A percentile compares a stretch with the other conserved stretches of the same genome.
phyloP scores from a whole-genome alignment of 2,329 filamentous ascomycete genomes.

The Botrytis medusae region DNA sequence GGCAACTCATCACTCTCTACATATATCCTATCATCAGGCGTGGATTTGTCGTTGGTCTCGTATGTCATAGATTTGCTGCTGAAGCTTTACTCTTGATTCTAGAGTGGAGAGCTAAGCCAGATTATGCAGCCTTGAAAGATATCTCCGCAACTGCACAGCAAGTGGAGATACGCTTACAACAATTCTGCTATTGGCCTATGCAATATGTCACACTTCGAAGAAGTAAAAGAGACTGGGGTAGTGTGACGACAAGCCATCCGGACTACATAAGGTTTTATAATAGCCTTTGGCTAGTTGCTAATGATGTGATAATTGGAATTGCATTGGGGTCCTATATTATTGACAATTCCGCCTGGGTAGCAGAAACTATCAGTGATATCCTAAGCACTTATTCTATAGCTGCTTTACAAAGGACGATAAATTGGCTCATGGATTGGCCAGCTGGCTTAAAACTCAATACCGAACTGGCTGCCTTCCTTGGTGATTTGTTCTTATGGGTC shows the following conservation, averaged over 20 bases:
- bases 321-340: conserved; percentile 95
- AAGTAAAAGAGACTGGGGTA: conserved; percentile 89
- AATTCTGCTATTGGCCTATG: conserved; percentile 99
- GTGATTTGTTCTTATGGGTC: conserved; percentile 95
- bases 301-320: conserved; percentile 98
- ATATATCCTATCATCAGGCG: conserved; percentile 73
- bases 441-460: conserved; percentile 93
- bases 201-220: conserved; percentile 91
- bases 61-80: conserved; percentile 76
- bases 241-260: conserved; percentile 89
- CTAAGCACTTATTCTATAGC: conserved; percentile 83
- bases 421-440: conserved; percentile 94
- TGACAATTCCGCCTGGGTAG: conserved; percentile 85
- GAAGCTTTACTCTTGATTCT: conserved; percentile 77
- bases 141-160: conserved; percentile 96
- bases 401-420: conserved; percentile 83
- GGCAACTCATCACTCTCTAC: conserved; percentile 71
- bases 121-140: conserved; percentile 85
- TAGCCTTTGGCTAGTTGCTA: conserved; percentile 95
- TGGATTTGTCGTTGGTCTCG: conserved; percentile 73
- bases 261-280: conserved; percentile 99
- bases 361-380: conserved; percentile 72
- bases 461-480: conserved; percentile 89
- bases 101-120: conserved; percentile 79
- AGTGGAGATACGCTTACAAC: conserved; percentile 92